Evolutionary conservation across 1,284 basidiomycete species (phyloP).

Genomic region (Tremellales sp.): DNA sequence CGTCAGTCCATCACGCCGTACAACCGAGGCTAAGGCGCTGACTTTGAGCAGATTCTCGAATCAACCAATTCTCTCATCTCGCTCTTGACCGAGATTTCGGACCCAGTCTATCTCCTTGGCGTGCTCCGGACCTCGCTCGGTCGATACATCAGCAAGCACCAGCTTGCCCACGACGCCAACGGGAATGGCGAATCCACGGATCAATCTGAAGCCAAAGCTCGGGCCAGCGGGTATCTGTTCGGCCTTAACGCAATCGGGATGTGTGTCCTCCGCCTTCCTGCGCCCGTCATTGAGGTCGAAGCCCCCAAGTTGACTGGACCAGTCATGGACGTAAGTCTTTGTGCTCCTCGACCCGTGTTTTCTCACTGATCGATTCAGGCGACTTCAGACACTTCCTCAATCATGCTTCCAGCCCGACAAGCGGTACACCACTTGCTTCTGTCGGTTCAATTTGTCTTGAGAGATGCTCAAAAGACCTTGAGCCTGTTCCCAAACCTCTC

Average conservation of each 20-base stretch:
- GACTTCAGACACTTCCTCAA: slow-evolving; percentile 11
- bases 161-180: not conserved
- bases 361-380: slow-evolving; percentile 14
- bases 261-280: slow-evolving; percentile 35
- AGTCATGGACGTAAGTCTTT: slow-evolving; percentile 28
- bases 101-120: slow-evolving; percentile 34
- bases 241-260: slow-evolving; percentile 38
- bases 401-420: slow-evolving; percentile 23
- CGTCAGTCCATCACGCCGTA: slow-evolving; percentile 15
- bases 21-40: not conserved
- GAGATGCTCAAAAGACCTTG: slow-evolving; percentile 28
- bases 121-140: slow-evolving; percentile 28
- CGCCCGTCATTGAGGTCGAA: slow-evolving; percentile 33
- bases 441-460: slow-evolving; percentile 36
- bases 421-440: slow-evolving; percentile 36
- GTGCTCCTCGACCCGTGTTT: not conserved
- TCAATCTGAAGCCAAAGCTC: not conserved
- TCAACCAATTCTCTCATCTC: slow-evolving; percentile 41
- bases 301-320: slow-evolving; percentile 20
- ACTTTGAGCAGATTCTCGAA: slow-evolving; percentile 29
- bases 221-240: slow-evolving; percentile 25
- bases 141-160: slow-evolving; percentile 12
- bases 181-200: not conserved
- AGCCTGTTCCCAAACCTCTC: slow-evolving; percentile 28
- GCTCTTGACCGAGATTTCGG: slow-evolving; percentile 32